Conservation (phyloP, 352 stramenopile species). For the Blastocystis sp. region DNA sequence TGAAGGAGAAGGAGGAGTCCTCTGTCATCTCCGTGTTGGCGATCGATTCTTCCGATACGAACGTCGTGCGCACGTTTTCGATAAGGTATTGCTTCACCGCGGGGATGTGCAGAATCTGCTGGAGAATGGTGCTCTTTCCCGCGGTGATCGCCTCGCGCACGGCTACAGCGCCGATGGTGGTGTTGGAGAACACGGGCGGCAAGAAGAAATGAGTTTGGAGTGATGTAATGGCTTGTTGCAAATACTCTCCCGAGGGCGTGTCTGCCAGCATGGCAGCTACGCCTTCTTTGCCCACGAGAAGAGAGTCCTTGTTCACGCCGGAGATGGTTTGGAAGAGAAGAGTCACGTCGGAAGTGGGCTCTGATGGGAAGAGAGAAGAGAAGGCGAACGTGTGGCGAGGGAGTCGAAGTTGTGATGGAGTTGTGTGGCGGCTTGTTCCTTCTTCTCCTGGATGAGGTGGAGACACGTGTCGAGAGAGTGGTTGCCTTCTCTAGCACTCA, state of each 20-base stretch:
- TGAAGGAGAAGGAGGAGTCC: not conserved
- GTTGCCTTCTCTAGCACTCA: not conserved
- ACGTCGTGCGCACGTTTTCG: not conserved
- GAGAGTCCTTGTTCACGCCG: not conserved
- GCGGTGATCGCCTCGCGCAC: slow-evolving; percentile 5
- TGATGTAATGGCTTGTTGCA: not conserved
- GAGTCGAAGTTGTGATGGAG: not conserved
- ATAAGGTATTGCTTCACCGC: not conserved
- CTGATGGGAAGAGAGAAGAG: not conserved
- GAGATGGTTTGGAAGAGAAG: slow-evolving; percentile 25
- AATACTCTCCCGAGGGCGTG: not conserved
- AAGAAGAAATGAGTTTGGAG: slow-evolving; percentile 40
- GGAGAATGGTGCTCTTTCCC: slow-evolving; percentile 33
- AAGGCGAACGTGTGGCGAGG: not conserved
- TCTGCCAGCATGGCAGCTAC: not conserved
- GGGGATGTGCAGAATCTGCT: slow-evolving; percentile 3
- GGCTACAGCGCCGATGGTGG: slow-evolving; percentile 35
- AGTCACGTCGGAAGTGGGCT: not conserved
- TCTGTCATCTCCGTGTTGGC: not conserved
- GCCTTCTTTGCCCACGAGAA: slow-evolving; percentile 12
- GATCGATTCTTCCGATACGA: slow-evolving; percentile 26
- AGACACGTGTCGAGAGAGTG: not conserved
- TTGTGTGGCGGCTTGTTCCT: not conserved
- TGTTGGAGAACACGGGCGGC: slow-evolving; percentile 50
- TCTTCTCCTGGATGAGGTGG: not conserved